These are phyloP conservation scores for Cytidiella melzeri DNA, from an alignment of 768 basidiomycete species.

Conservation along the genomic window DNA sequence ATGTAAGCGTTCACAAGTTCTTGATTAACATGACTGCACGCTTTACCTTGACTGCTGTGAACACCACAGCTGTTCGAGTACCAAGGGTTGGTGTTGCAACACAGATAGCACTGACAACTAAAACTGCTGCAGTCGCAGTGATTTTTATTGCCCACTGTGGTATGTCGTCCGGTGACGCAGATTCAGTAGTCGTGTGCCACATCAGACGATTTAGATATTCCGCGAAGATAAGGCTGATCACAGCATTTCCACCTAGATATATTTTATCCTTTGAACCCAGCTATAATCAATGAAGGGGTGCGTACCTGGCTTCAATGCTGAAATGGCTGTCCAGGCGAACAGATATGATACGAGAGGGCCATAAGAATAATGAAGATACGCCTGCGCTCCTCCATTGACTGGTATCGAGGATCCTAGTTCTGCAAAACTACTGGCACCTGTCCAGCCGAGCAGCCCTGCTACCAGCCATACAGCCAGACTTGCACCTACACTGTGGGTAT, in stretches of 20 bases:
- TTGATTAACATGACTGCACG: too few species aligned
- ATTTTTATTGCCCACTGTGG: constrained; percentile 91
- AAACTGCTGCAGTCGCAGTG: constrained; percentile 68
- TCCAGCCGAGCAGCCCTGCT: constrained; percentile 87
- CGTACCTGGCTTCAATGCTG: constrained; percentile 77
- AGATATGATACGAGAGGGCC: constrained; percentile 84
- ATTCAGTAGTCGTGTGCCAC: constrained; percentile 65
- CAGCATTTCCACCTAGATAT: constrained; percentile 63
- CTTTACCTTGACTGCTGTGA: constrained; percentile 78
- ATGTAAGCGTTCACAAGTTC: too few species aligned
- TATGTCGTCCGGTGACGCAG: constrained; percentile 70
- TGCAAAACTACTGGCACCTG: constrained; percentile 90
- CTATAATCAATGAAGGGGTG: constrained; percentile 1
- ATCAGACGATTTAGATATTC: constrained; percentile 92
- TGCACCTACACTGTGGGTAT: constrained; percentile 84
- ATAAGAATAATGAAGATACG: constrained; percentile 87
- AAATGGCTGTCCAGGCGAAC: constrained; percentile 93
- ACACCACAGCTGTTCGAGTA: constrained; percentile 76
- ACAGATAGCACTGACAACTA: constrained; percentile 71
- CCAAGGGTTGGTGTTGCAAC: constrained; percentile 73
- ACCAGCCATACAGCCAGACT: constrained; percentile 81
- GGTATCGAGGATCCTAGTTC: constrained; percentile 90
- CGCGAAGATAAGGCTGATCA: constrained; percentile 83
- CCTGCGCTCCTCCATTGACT: constrained; percentile 56
- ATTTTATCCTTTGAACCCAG: not conserved